phyloP scores from a whole-genome alignment of 2,329 filamentous ascomycete genomes.

The Microsporum audouinii region DNA sequence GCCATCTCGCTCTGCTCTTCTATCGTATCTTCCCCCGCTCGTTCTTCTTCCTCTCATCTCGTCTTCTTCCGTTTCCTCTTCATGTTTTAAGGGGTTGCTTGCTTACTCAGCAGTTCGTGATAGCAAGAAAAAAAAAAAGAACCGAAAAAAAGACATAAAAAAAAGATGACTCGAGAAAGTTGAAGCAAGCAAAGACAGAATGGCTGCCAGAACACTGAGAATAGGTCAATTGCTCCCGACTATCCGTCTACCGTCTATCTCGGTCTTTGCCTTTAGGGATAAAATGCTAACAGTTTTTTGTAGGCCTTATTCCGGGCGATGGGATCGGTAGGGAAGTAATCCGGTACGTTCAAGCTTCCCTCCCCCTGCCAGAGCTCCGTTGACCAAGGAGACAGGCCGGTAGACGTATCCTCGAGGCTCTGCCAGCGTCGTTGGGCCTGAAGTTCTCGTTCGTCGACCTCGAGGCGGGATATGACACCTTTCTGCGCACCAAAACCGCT shows the following conservation, averaged over 20 bases:
- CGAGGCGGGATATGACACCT: constrained; percentile 84
- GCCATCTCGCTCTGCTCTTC: not conserved
- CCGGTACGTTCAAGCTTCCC: constrained; percentile 38
- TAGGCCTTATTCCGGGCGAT: constrained; percentile 92
- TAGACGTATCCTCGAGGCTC: constrained; percentile 79
- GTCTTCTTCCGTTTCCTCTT: not conserved
- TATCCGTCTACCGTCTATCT: not conserved
- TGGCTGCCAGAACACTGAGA: constrained; percentile 55
- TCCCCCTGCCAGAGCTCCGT: constrained; percentile 6
- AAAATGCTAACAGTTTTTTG: constrained; percentile 5
- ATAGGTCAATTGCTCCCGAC: constrained; percentile 46
- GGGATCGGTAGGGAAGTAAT: constrained; percentile 98
- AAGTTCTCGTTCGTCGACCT: constrained; percentile 93
- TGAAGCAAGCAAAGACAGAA: constrained; percentile 20
- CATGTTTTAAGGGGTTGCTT: too few relatives aligned
- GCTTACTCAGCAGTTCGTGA: not conserved
- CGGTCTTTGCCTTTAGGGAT: not conserved
- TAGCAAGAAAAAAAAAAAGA: not conserved
- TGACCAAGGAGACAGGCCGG: constrained; percentile 45
- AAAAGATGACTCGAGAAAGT: not conserved
- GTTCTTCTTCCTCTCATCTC: not conserved
- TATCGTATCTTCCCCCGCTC: not conserved
- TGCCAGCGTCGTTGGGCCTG: constrained; percentile 78
- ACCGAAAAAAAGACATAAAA: not conserved
- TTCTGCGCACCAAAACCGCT: constrained; percentile 77